Conservation (phyloP, 1,284 basidiomycete genomes). For the Spongiforma sp. region DNA sequence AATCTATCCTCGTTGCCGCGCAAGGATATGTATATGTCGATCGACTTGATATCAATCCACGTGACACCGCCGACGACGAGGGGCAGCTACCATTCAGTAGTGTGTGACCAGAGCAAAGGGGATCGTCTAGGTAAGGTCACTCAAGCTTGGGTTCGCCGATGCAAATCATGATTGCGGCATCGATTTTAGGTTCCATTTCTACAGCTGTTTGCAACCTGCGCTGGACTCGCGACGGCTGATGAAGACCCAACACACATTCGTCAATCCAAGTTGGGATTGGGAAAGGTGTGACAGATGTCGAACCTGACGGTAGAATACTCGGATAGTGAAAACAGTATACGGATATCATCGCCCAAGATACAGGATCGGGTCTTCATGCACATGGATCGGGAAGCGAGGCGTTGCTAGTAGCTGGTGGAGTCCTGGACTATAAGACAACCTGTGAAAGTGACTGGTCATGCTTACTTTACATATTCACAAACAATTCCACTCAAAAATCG, state of each 20-base stretch:
- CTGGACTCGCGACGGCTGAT: background rate
- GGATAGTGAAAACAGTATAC: background rate
- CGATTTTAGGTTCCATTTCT: background rate
- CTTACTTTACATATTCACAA: background rate
- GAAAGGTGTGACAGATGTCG: background rate
- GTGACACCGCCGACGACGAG: background rate
- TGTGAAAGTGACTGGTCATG: background rate
- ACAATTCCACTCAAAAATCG: background rate
- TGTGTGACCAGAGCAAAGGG: no score
- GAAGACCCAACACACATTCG: background rate
- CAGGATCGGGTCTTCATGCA: background rate
- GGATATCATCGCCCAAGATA: background rate
- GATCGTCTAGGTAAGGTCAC: background rate
- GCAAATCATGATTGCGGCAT: background rate
- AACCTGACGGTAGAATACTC: background rate
- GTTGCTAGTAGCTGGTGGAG: background rate
- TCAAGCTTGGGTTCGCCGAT: background rate
- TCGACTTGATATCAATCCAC: background rate
- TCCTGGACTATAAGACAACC: background rate
- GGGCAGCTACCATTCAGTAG: no score
- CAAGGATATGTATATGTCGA: background rate
- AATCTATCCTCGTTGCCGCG: background rate
- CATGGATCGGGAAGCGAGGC: background rate
- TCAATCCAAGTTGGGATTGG: background rate
- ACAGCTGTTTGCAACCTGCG: background rate